Base-by-base conservation (phyloP, 306 rosid genomes). In the Malus sieversii region DNA sequence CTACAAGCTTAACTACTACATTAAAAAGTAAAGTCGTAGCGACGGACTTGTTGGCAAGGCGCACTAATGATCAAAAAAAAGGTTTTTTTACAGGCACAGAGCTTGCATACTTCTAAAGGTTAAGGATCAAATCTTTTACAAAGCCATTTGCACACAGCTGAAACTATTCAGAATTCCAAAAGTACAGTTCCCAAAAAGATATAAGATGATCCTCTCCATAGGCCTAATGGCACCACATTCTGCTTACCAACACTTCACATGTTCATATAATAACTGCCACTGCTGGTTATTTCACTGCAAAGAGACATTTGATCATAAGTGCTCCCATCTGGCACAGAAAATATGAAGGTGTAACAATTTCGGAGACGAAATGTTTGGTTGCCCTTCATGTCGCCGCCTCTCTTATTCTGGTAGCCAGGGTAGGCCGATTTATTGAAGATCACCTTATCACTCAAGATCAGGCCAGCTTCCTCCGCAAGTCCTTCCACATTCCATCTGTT, bases 341-440 rank as follows among this genome's bases (percentile, higher is more conserved):
- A 77, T 45, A 57, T 77, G 79, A 60, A 82, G 29, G 85, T 82
- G 76, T 66, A 77, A 8, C 82, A 63, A 5, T 45, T 38, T 25
- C 61, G 12, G 12, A 77, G 52, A 12, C 71, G 75, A 33, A 82
- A 72, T 0, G 12, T 64, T 23, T 81, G 64, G 81, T 82, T 82
- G 70, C 79, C 60, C 10, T 73, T 6, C 25, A 70, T 14, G 23
- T 5, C 52, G 23, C 64, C 52, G 8, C 81, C 81, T 77, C 81
- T 77, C 76, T 61, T 77, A 33, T 77, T 77, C 29, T 45, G 70
- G 46, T 77, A 77, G 48, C 81, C 81, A n/a, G 81, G 81, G 59
- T 77, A 77, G 63, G 70, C 75, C 4, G 12, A 40, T 33, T 69
- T 69, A 4, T 45, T 11, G 18, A 77, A 70, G 18, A 0, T 3